phyloP scores from a whole-genome alignment of 2,329 filamentous ascomycete species.

The Meredithiella fracta region DNA sequence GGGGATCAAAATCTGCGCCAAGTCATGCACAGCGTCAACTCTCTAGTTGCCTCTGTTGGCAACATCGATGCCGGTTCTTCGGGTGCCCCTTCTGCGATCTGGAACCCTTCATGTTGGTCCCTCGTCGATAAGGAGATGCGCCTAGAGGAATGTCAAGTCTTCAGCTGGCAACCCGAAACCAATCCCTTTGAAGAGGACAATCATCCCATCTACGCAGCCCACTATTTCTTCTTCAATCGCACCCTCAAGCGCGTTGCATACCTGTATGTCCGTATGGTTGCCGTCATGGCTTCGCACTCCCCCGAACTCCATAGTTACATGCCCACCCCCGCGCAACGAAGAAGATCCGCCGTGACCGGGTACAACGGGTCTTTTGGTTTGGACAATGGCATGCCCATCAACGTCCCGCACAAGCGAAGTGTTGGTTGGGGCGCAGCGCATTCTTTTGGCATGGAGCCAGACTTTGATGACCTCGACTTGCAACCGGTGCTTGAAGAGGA shows the following conservation, averaged over 20 bases:
- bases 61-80: slow-evolving; percentile 24
- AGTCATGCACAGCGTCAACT: slow-evolving; percentile 78
- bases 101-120: slow-evolving; percentile 85
- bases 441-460: not conserved
- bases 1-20: slow-evolving; percentile 63
- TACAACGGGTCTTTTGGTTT: not conserved
- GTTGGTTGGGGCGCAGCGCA: not conserved
- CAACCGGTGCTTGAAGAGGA: slow-evolving; percentile 7
- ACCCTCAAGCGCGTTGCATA: slow-evolving; percentile 84
- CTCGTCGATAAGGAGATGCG: slow-evolving; percentile 90
- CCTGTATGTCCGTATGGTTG: slow-evolving; percentile 79
- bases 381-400: slow-evolving; percentile 4
- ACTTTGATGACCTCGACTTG: slow-evolving; percentile 10
- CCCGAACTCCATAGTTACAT: slow-evolving; percentile 28
- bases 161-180: slow-evolving; percentile 75
- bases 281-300: slow-evolving; percentile 49
- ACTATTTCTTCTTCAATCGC: slow-evolving; percentile 98
- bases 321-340: not conserved
- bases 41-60: slow-evolving; percentile 70
- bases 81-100: slow-evolving; percentile 28
- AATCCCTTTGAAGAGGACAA: slow-evolving; percentile 88
- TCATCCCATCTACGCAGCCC: slow-evolving; percentile 82
- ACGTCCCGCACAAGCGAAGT: not conserved
- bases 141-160: slow-evolving; percentile 73
- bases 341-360: not conserved